Percentiles rank a stretch among this genome's conserved stretches.
These are phyloP conservation scores for Chlorella ohadii DNA, from an alignment of 139 green algal species.

Conservation along the genomic window DNA sequence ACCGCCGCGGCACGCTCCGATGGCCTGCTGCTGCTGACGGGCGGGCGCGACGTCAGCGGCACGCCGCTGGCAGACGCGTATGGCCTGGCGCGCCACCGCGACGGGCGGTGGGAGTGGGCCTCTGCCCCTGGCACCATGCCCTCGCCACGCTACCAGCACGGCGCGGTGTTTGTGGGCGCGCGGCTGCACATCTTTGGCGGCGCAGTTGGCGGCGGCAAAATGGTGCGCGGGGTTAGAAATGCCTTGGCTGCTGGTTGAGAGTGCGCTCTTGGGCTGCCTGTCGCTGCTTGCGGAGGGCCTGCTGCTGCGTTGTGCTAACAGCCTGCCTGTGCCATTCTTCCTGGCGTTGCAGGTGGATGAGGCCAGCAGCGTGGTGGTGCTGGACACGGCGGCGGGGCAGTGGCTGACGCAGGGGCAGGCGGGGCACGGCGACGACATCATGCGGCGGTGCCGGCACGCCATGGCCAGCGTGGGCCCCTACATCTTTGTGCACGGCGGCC, in stretches of 20 bases:
- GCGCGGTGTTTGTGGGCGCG: slow-evolving; percentile 93
- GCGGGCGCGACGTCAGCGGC: slow-evolving; percentile 85
- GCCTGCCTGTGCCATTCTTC: too few relatives aligned
- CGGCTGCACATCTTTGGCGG: slow-evolving; percentile 96
- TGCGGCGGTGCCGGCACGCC: slow-evolving; percentile 81
- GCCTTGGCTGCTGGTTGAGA: too few relatives aligned
- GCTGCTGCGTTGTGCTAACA: too few relatives aligned
- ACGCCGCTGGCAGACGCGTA: slow-evolving; percentile 92
- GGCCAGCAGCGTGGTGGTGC: slow-evolving; percentile 76
- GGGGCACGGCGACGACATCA: slow-evolving; percentile 29
- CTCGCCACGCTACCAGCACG: slow-evolving; percentile 94
- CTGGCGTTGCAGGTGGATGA: slow-evolving; percentile 72
- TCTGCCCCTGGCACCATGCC: slow-evolving; percentile 94
- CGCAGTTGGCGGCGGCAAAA: slow-evolving; percentile 92
- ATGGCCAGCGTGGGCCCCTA: slow-evolving; percentile 88
- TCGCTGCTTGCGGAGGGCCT: too few relatives aligned
- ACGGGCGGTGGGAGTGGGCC: slow-evolving; percentile 99
- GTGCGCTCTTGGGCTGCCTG: too few relatives aligned
- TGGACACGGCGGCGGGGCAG: slow-evolving; percentile 88
- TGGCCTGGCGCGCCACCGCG: slow-evolving; percentile 95
- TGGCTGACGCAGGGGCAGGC: slow-evolving; percentile 38
- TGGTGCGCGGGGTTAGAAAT: slow-evolving; percentile 56
- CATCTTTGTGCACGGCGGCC: slow-evolving; percentile 96
- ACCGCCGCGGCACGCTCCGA: slow-evolving; percentile 92
- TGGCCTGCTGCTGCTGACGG: slow-evolving; percentile 96